Evolutionary conservation across 2,329 filamentous ascomycete species (phyloP), one percentile per base, ranked within the genome.

Genomic region (Madurella fahalii): DNA sequence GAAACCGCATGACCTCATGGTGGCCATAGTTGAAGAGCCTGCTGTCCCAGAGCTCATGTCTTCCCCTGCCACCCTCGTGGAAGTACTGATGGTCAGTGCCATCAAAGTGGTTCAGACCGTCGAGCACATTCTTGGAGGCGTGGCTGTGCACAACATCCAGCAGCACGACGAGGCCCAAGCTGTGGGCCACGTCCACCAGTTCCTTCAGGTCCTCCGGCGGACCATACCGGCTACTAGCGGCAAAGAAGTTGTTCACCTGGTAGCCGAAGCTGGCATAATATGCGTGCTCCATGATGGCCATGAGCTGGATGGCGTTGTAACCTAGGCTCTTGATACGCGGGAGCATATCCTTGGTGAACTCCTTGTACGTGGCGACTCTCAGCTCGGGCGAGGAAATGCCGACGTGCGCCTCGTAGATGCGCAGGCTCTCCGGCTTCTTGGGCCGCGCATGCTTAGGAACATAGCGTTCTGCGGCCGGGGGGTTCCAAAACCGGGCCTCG

Each of bases 241-340:
- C 94, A 66, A 97, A 99, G 78, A 99, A 99, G 72, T 89, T 96
- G 77, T 97, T 99, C 74, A 99, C 84, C 72, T 99, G 94, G 72
- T 99, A 99, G 45, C 94, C 94, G 66, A 99, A 99, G 68, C 93
- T 97, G 65, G 94, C 94, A 70, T 99, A 99, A 78, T 99, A 99
- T 47, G 94, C 94, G 73, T 99, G 94, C 70, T 99, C 94, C 93
- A 99, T 99, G 68, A 99, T 81, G 44, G 94, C 94, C 94, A 99
- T 99, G 60, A 99, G 79, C 70, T 99, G 94, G 63, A 99, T 97
- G 52, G 92, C 89, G 69, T 99, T 97, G 77, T 99, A 99, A 40
- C 93, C 94, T 42, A 97, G 78, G 60, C 84, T 77, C 68, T 92
- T 87, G 74, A 99, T 97, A 54, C 93, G 84, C 15, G 93, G 92